Evolutionary conservation across 75 land plant genomes (phyloP), one percentile per base, ranked within the genome.

Genomic region (Isoetes taiwanensis): DNA sequence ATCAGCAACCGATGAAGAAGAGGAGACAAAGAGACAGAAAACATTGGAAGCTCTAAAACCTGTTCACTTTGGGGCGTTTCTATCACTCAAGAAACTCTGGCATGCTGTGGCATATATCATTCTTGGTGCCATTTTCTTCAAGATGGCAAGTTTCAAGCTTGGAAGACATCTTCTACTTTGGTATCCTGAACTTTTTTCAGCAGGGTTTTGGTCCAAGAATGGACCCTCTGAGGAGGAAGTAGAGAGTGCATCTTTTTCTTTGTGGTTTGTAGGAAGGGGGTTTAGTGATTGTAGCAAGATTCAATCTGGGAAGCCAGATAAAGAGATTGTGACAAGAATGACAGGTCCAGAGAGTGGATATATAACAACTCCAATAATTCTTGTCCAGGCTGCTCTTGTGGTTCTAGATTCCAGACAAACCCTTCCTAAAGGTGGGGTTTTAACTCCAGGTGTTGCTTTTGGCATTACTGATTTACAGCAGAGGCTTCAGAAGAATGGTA

Each of bases 261-360:
- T 86, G 88, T 78, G 79, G 81, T 90, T 86, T 54, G 57, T 86
- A 8, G 97, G 88, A 11, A 72, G 65, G 28, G 97, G 97, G 3
- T 90, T 54, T 41, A 86, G 83, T 54, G 86, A 85, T 58, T 55
- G 55, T 20, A 71, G 64, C 41, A 43, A 30, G 1, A 43, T 56
- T 8, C 53, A 59, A 8, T 56, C 41, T n/a, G 11, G 19, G 24
- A 73, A 85, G 58, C 84, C 88, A 5, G 84, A 86, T 37, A 74
- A 43, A 50, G 76, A 83, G 40, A 71, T 90, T 21, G 68, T 83
- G 41, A 90, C 97, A 9, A 63, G 80, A 48, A 71, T 90, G n/a
- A 77, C 81, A 41, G 97, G 97, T 2, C 97, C 97, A 32, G 97
- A 90, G 60, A 69, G 86, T 65, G 97, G 97, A 11, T 90, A 90